A percentile compares a stretch with the other conserved stretches of the same genome.
Conservation (phyloP, 176 grass and related monocot species). For the Poa pratensis region DNA sequence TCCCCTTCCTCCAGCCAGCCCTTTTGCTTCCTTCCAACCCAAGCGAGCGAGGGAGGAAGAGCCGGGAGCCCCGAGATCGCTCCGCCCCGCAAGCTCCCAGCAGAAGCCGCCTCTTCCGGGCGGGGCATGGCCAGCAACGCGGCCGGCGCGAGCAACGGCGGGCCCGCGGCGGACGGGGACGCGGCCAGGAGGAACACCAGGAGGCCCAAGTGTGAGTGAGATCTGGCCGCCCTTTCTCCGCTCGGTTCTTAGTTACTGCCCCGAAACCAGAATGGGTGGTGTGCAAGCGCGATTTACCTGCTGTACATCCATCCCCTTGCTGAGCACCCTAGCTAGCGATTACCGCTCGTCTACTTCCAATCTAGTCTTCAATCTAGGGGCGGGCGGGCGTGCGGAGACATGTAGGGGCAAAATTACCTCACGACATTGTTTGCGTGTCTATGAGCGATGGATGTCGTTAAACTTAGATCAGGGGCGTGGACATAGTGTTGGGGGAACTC, state of each 20-base stretch:
- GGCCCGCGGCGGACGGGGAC: slow-evolving; percentile 49
- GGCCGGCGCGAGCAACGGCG: slow-evolving; percentile 44
- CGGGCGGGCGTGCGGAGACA: too few relatives aligned
- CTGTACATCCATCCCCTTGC: too few relatives aligned
- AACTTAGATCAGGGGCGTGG: too few relatives aligned
- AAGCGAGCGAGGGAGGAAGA: slow-evolving; percentile 23
- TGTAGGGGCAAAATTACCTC: too few relatives aligned
- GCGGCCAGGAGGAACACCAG: slow-evolving; percentile 62
- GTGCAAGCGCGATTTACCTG: background rate
- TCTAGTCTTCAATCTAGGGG: too few relatives aligned
- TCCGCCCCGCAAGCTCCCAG: background rate
- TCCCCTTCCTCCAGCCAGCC: background rate
- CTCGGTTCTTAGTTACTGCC: background rate
- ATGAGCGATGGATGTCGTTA: too few relatives aligned
- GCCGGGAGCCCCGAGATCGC: slow-evolving; percentile 34
- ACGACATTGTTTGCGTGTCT: too few relatives aligned
- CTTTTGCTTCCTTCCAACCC: slow-evolving; percentile 17
- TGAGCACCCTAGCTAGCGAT: too few relatives aligned
- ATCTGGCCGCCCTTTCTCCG: slow-evolving; percentile 17
- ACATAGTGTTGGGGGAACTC: too few relatives aligned
- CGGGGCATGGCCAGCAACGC: slow-evolving; percentile 41
- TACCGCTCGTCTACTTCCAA: too few relatives aligned
- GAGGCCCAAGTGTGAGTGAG: slow-evolving; percentile 84
- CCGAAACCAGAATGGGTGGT: background rate
- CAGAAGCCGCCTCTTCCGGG: background rate